Conservation (phyloP, 441 rosid genomes). For the Populus hybrid region DNA sequence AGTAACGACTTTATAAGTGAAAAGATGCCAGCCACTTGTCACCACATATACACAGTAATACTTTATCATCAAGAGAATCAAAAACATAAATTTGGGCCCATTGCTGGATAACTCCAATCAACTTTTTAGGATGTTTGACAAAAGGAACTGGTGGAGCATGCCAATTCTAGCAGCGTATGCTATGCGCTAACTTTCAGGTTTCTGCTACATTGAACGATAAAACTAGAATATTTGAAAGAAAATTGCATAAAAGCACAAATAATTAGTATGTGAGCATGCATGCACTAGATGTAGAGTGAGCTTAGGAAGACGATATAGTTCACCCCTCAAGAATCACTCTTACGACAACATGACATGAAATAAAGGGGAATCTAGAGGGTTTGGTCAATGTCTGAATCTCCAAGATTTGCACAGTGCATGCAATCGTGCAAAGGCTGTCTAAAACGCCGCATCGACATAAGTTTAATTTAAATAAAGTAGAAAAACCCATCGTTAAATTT, state of each 20-base stretch:
- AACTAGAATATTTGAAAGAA: neutral
- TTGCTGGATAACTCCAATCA: neutral
- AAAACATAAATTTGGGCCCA: neutral
- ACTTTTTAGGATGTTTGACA: neutral
- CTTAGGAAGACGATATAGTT: neutral
- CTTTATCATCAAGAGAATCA: neutral
- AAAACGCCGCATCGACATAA: neutral
- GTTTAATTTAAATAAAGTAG: too few species aligned
- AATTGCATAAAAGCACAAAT: neutral
- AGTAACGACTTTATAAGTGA: neutral
- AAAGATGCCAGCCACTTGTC: neutral
- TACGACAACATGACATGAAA: conserved; percentile 10
- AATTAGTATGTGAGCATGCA: neutral
- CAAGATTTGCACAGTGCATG: neutral
- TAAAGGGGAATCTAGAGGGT: neutral
- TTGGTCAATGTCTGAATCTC: neutral
- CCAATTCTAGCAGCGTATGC: neutral
- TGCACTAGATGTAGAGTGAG: neutral
- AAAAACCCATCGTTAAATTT: too few species aligned
- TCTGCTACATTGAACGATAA: neutral
- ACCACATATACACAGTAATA: neutral
- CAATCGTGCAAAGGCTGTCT: neutral
- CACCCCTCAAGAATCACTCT: neutral
- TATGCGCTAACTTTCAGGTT: neutral
- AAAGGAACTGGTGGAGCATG: neutral